Base-by-base conservation (phyloP, 345 rosid genomes). In the Populus nigra region DNA sequence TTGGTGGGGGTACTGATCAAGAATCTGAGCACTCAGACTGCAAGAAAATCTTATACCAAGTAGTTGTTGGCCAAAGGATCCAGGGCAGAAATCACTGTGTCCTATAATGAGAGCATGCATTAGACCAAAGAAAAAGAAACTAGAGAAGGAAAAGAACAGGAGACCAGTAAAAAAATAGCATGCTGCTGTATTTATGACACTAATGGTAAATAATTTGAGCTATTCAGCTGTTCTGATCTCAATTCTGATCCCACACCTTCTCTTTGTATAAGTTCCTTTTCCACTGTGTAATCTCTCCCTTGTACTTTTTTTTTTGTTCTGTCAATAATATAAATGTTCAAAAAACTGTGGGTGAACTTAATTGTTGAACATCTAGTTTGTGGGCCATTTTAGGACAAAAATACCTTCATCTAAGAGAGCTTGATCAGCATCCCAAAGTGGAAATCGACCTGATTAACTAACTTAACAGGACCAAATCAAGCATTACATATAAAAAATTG, bases 41-140 rank as follows among this genome's bases (percentile, higher is more conserved):
- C 68, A 68, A 20, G n/a, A 76, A 55, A 17, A 68, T 68, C 79
- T 68, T 38, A 10, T 18, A 67, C 67, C 65, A 22, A 67, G 59
- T 18, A 67, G 59, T 18, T 50, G 13, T 66, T 57, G n/a, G 33
- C 72, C 15, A 66, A n/a, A 57, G 23, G 35, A 36, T 39, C 50
- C n/a, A 20, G 18, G 53, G n/a, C 12, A 31, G 55, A 22, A 49
- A 10, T 22, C 1, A 47, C 23, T 25, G 73, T 45, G 29, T 59
- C 27, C 9, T 27, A 16, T 27, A 7, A 33, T 33, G 18, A 33
- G 43, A 33, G 43, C 36, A 33, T 36, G 70, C 23, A 67, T 33
- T 5, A 33, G 45, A 11, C 11, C 20, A 67, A 20, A 35, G 20
- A 6, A 2, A 67, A 43, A 10, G 5, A 45, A 39, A 49, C 65